These are phyloP conservation scores for Graphiopsis chlorocephala DNA, from an alignment of 2,329 filamentous ascomycete species.

Conservation along the genomic window DNA sequence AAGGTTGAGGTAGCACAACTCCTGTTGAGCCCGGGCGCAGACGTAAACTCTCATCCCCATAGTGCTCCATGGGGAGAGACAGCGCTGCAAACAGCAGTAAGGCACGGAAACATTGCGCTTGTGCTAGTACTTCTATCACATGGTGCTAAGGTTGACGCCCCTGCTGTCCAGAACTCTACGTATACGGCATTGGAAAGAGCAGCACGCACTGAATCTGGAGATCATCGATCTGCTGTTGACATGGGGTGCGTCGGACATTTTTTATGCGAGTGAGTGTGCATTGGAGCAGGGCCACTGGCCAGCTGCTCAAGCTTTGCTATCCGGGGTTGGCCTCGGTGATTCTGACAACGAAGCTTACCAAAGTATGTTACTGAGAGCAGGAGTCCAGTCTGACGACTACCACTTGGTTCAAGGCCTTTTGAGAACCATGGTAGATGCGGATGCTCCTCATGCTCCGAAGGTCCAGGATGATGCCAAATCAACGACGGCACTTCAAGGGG, in stretches of 20 bases:
- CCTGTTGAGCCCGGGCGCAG: background rate
- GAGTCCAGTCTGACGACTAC: background rate
- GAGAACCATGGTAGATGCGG: background rate
- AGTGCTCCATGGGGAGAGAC: background rate
- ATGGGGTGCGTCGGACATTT: background rate
- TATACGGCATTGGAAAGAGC: background rate
- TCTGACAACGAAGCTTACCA: background rate
- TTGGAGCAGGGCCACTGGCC: background rate
- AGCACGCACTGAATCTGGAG: background rate
- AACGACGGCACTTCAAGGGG: background rate
- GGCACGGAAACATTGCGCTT: too few relatives aligned
- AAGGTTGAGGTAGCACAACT: background rate
- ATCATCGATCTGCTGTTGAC: background rate
- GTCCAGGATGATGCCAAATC: too few relatives aligned
- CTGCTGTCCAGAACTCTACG: background rate
- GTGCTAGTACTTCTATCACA: background rate
- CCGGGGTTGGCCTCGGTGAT: background rate
- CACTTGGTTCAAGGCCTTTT: background rate
- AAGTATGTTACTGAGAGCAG: background rate
- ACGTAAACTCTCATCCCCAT: background rate
- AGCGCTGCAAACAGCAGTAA: background rate
- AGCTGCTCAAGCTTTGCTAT: background rate
- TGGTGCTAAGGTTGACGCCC: background rate
- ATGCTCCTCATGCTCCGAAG: background rate
- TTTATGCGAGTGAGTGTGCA: background rate